Base-by-base conservation (phyloP, 2,329 filamentous ascomycete species). In the Whalleya microplaca region DNA sequence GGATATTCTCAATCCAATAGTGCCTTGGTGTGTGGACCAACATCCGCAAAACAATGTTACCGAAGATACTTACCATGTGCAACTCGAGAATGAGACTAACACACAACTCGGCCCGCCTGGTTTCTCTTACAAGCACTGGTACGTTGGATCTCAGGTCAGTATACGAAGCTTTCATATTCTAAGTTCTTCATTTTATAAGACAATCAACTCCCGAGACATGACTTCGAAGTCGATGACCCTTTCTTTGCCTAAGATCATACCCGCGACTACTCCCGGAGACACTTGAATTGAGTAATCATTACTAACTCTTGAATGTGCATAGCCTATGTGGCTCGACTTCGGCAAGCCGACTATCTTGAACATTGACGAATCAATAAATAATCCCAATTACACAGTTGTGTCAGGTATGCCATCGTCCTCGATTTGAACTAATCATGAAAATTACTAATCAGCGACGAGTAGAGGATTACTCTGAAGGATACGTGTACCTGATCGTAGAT, bases 51-150 rank as follows among this genome's bases (percentile, higher is more conserved):
- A 64, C 41, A 61, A 65, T 12, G 55, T 61, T 14, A 64, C 57
- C 7, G 53, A 66, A 21, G 45, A 65, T n/a, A 65, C 58, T 2
- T 59, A 55, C 23, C 49, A 64, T 8, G 62, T 55, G 16, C 68
- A 66, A 19, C 62, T 62, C 8, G 37, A 63, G 32, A 66, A 68
- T 49, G 65, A 68, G 32, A 50, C 59, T 3, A 45, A 65, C 7
- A 53, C 51, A 7, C 62, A 42, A 23, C 62, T 73, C 19, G 68
- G 71, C 3, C 71, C 71, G 14, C 58, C 68, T 20, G 55, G 68
- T 7, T 48, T 60, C 21, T 50, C 70, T 9, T 64, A 72, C 48
- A 63, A 66, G 14, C 62, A 64, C 48, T 65, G 63, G 63, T 50
- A 47, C 29, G n/a, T 65, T 14, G 55, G 51, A 6, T 41, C 47